Conservation (phyloP, 768 basidiomycete genomes). For the Termitomyces sp. region DNA sequence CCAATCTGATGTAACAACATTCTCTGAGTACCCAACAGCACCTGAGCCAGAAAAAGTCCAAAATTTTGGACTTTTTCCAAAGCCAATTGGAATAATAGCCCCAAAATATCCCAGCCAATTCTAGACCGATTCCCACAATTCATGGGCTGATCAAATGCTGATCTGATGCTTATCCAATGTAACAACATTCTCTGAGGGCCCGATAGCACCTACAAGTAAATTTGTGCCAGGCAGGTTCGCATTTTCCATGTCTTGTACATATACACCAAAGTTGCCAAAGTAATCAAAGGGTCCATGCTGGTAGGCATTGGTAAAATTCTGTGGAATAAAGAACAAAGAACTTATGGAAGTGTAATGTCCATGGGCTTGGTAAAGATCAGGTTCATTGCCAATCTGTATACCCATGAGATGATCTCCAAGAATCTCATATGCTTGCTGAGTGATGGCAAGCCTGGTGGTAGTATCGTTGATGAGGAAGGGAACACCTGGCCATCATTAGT, state of each 20-base stretch:
- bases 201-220: too few relatives aligned
- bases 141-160: too few relatives aligned
- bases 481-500: slow-evolving; percentile 25
- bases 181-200: too few relatives aligned
- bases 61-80: too few relatives aligned
- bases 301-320: neutral
- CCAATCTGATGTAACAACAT: too few relatives aligned
- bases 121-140: too few relatives aligned
- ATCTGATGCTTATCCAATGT: too few relatives aligned
- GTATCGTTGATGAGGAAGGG: slow-evolving; percentile 66
- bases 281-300: slow-evolving; percentile 40
- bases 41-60: too few relatives aligned
- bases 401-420: slow-evolving; percentile 66
- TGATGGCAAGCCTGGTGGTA: slow-evolving; percentile 52
- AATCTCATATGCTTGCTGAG: slow-evolving; percentile 56
- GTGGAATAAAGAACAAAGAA: neutral
- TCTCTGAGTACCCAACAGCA: too few relatives aligned
- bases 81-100: too few relatives aligned
- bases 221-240: slow-evolving; percentile 31
- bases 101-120: too few relatives aligned
- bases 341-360: slow-evolving; percentile 28
- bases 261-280: slow-evolving; percentile 45
- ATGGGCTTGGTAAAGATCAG: slow-evolving; percentile 44
- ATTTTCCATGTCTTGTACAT: slow-evolving; percentile 42
- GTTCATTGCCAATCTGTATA: slow-evolving; percentile 76